phyloP scores from a whole-genome alignment of 371 early-diverging fungal genomes.

The Coemansia sp. region DNA sequence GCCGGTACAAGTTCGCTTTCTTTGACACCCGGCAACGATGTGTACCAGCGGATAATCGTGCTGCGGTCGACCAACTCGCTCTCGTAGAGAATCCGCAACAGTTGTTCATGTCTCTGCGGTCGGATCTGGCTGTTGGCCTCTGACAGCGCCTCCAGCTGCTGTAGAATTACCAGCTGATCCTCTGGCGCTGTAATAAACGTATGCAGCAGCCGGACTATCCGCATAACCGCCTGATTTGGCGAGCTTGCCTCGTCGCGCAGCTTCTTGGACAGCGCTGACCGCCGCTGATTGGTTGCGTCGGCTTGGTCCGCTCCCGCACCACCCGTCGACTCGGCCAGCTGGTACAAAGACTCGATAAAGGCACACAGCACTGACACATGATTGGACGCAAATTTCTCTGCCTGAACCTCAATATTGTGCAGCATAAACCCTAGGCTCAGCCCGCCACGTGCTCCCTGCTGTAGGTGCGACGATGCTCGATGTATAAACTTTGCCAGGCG shows the following conservation, averaged over 20 bases:
- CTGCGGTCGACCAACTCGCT: slow-evolving; percentile 38
- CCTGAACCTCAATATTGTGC: slow-evolving; percentile 37
- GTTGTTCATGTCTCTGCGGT: slow-evolving; percentile 14
- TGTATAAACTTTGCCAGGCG: slow-evolving; percentile 49
- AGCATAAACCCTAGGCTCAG: slow-evolving; percentile 48
- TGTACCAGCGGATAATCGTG: slow-evolving; percentile 35
- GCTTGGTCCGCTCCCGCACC: neutral
- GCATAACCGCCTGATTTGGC: slow-evolving; percentile 23
- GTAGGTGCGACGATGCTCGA: slow-evolving; percentile 47
- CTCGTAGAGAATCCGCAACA: slow-evolving; percentile 45
- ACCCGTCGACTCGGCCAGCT: slow-evolving; percentile 18
- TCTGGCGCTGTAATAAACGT: slow-evolving; percentile 35
- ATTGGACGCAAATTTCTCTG: slow-evolving; percentile 34
- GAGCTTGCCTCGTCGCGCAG: slow-evolving; percentile 24
- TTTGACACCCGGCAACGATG: neutral
- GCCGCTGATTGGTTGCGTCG: slow-evolving; percentile 12
- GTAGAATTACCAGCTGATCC: slow-evolving; percentile 36
- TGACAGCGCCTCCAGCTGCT: slow-evolving; percentile 41
- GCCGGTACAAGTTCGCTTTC: neutral
- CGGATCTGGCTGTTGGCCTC: slow-evolving; percentile 34
- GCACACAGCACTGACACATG: slow-evolving; percentile 41
- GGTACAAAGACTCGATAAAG: slow-evolving; percentile 47
- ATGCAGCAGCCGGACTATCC: slow-evolving; percentile 33
- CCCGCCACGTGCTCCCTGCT: slow-evolving; percentile 46
- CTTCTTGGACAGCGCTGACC: slow-evolving; percentile 38